Percentiles rank a stretch among this genome's conserved stretches.
These are phyloP conservation scores for Penicillium italicum DNA, from an alignment of 2,329 filamentous ascomycete species.

Conservation along the genomic window DNA sequence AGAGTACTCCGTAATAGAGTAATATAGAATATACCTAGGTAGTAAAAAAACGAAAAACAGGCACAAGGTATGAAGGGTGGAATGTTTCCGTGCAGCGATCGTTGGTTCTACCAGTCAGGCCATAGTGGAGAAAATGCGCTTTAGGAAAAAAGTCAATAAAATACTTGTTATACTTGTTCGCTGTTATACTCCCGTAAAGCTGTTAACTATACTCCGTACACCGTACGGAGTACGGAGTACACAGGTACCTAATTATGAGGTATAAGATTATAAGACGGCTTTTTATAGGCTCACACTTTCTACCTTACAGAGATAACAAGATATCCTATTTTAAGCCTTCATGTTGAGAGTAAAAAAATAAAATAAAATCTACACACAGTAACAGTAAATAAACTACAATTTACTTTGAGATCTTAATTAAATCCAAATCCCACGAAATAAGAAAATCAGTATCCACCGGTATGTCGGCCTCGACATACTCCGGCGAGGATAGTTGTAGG, in stretches of 20 bases:
- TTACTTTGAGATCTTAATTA: background rate
- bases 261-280: background rate
- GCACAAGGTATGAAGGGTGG: conserved; percentile 7
- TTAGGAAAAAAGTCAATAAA: conserved; percentile 8
- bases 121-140: background rate
- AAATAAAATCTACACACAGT: background rate
- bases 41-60: no score
- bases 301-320: background rate
- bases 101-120: background rate
- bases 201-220: no score
- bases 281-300: background rate
- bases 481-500: conserved; percentile 8
- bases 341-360: background rate
- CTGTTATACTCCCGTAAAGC: background rate
- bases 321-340: background rate
- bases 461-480: conserved; percentile 17
- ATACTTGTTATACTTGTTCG: no score
- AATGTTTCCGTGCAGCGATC: background rate
- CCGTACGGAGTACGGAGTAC: no score
- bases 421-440: conserved; percentile 6
- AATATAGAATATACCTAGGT: no score
- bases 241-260: background rate
- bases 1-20: no score
- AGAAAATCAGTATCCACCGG: conserved; percentile 18
- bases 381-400: background rate